Conservation (phyloP, 345 rosid species). For the Sapria himalayana region DNA sequence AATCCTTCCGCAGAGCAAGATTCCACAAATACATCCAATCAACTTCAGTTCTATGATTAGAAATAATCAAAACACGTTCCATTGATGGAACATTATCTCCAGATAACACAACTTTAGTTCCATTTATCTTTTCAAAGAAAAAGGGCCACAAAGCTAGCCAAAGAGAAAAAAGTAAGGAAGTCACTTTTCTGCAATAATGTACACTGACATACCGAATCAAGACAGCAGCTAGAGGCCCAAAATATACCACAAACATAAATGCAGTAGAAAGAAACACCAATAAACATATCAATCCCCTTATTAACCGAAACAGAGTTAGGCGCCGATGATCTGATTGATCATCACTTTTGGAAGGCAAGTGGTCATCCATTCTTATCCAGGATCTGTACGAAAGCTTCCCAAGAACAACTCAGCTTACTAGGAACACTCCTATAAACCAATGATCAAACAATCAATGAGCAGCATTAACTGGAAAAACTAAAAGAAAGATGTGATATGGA, state of each 20-base stretch:
- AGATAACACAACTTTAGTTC: constrained; percentile 45
- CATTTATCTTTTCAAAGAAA: constrained; percentile 50
- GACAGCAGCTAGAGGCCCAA: constrained; percentile 27
- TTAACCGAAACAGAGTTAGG: constrained; percentile 36
- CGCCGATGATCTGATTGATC: constrained; percentile 26
- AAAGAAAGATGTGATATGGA: too few species aligned
- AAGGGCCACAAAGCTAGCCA: constrained; percentile 83
- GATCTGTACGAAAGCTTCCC: constrained; percentile 2
- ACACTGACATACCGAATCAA: constrained; percentile 24
- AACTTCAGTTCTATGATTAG: constrained; percentile 82
- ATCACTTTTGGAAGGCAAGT: constrained; percentile 19
- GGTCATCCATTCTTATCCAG: constrained; percentile 27
- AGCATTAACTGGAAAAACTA: too few species aligned
- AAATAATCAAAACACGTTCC: constrained; percentile 43
- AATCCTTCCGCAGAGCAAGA: constrained; percentile 54
- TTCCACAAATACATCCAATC: constrained; percentile 93
- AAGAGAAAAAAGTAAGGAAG: constrained; percentile 35
- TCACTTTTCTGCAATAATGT: constrained; percentile 31
- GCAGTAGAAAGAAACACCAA: constrained; percentile 47
- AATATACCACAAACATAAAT: constrained; percentile 40
- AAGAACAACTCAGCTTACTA: constrained; percentile 15
- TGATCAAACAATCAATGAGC: too few species aligned
- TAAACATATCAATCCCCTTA: constrained; percentile 45
- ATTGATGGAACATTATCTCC: constrained; percentile 34
- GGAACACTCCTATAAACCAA: too few species aligned